These are phyloP conservation scores for Aspergillus amoenus DNA, from an alignment of 2,329 filamentous ascomycete species.

Conservation along the genomic window DNA sequence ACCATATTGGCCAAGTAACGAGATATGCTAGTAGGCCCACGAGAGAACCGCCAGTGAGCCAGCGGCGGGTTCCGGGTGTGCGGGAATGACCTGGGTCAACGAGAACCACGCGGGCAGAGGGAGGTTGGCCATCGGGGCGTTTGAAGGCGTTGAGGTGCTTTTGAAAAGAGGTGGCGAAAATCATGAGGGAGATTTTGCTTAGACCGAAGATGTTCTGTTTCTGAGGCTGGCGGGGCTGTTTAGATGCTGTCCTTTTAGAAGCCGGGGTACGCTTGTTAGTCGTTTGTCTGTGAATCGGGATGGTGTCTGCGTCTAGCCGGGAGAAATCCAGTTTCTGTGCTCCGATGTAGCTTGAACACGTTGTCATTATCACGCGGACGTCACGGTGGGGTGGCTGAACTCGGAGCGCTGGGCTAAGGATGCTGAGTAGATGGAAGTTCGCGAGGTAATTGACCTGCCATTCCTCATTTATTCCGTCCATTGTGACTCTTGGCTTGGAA, in stretches of 20 bases:
- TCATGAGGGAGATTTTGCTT: constrained; percentile 76
- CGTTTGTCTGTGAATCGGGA: background rate
- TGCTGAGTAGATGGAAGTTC: constrained; percentile 91
- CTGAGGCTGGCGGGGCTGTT: constrained; percentile 28
- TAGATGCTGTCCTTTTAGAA: constrained; percentile 3
- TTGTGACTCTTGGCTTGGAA: constrained; percentile 59
- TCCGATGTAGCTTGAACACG: constrained; percentile 83
- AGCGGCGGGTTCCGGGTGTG: constrained; percentile 83
- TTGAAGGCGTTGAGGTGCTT: constrained; percentile 85
- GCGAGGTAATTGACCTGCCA: constrained; percentile 96
- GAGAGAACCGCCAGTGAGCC: constrained; percentile 80
- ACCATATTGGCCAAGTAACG: constrained; percentile 74
- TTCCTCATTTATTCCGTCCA: constrained; percentile 80
- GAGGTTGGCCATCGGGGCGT: constrained; percentile 77
- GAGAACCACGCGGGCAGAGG: constrained; percentile 79
- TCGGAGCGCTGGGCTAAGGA: constrained; percentile 84
- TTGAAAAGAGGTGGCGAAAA: constrained; percentile 87
- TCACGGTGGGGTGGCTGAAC: constrained; percentile 93
- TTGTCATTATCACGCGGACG: constrained; percentile 81
- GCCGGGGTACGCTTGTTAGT: background rate
- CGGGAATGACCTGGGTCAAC: constrained; percentile 83
- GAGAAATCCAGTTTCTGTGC: constrained; percentile 60
- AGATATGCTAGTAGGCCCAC: constrained; percentile 78
- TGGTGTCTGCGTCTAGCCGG: constrained; percentile 13
- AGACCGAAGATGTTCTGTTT: constrained; percentile 55